phyloP scores from a whole-genome alignment of 108 stramenopile genomes.

The Cyclotella choctawhatcheeana region DNA sequence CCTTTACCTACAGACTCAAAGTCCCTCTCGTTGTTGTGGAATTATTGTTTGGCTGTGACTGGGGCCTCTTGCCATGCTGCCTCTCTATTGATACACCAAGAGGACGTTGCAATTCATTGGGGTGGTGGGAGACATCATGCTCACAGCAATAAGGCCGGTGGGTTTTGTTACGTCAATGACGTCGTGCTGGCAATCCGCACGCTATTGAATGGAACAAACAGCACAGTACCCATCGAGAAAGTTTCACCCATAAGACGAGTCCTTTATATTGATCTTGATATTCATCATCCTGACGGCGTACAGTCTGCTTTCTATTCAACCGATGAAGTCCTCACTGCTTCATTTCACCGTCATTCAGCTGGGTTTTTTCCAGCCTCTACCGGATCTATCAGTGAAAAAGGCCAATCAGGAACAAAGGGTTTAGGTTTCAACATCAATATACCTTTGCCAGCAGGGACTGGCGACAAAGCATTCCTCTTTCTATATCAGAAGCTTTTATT shows the following conservation, averaged over 20 bases:
- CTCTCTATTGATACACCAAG: conserved; percentile 28
- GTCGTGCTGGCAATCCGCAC: conserved; percentile 80
- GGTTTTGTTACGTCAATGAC: conserved; percentile 91
- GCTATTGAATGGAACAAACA: conserved; percentile 33
- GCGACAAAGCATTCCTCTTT: conserved; percentile 36
- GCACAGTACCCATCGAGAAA: neutral
- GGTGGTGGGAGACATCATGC: conserved; percentile 87
- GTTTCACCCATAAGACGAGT: conserved; percentile 57
- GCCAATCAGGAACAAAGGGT: conserved; percentile 31
- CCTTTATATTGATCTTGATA: conserved; percentile 88
- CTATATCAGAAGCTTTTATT: conserved; percentile 36
- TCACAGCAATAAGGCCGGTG: conserved; percentile 69
- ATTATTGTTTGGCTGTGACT: conserved; percentile 42
- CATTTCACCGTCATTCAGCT: conserved; percentile 53
- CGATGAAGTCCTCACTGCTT: conserved; percentile 55
- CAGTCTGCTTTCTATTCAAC: conserved; percentile 64
- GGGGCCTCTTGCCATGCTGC: conserved; percentile 58
- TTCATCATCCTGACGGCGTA: conserved; percentile 85
- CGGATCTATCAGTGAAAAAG: conserved; percentile 46
- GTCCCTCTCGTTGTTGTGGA: conserved; percentile 38
- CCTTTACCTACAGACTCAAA: conserved; percentile 34
- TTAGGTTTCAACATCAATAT: conserved; percentile 60
- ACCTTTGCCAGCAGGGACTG: conserved; percentile 44
- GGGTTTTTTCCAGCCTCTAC: conserved; percentile 56
- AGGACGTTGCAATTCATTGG: conserved; percentile 85